Conservation (phyloP, 1,139 yeast species). For the Geotrichum candidum region DNA sequence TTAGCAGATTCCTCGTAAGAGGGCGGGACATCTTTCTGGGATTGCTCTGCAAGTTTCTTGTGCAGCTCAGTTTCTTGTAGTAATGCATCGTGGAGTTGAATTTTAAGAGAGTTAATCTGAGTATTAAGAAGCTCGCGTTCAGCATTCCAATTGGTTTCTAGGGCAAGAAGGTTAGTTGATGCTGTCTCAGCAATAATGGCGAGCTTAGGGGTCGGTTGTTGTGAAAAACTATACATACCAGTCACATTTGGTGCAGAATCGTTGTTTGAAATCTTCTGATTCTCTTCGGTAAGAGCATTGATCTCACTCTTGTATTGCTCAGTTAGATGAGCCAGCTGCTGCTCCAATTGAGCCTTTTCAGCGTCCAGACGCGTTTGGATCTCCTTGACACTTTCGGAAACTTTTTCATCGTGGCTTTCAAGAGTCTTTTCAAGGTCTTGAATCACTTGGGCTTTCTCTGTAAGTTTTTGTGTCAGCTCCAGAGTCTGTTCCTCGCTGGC, state of each 20-base stretch:
- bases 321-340: background rate
- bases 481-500: background rate
- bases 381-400: background rate
- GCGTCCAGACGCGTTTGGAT: background rate
- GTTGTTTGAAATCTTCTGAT: background rate
- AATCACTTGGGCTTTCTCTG: background rate
- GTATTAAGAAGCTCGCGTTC: slow-evolving; percentile 30
- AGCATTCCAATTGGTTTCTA: slow-evolving; percentile 42
- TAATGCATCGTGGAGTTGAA: background rate
- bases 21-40: background rate
- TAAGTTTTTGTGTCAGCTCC: background rate
- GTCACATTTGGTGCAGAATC: no score
- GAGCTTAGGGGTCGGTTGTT: slow-evolving; percentile 37
- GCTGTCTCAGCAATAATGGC: slow-evolving; percentile 34
- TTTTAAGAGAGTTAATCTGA: background rate
- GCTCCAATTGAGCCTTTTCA: background rate
- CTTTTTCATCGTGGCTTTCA: background rate
- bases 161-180: slow-evolving; percentile 31
- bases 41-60: background rate
- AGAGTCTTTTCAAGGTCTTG: background rate
- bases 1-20: background rate
- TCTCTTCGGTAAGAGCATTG: background rate
- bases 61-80: background rate
- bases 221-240: slow-evolving; percentile 33
- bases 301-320: background rate